These are phyloP conservation scores for Helianthus annuus DNA, from an alignment of 129 eudicot genomes.

Conservation along the genomic window DNA sequence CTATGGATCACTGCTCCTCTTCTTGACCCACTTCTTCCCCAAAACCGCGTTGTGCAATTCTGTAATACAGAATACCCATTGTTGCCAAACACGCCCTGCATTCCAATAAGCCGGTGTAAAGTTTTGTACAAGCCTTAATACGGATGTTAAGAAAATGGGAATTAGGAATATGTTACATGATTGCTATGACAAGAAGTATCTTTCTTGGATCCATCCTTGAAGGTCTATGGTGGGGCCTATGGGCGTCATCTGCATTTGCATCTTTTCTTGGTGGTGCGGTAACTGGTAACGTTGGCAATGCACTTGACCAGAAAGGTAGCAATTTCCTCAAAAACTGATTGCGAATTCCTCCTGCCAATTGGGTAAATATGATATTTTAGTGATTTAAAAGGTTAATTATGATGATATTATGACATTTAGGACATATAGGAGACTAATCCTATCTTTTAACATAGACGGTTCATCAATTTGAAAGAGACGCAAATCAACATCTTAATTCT, in stretches of 20 bases:
- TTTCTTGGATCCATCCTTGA: slow-evolving; percentile 96
- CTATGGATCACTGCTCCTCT: slow-evolving; percentile 47
- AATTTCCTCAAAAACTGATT: slow-evolving; percentile 71
- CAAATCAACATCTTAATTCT: neutral
- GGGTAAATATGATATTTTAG: neutral
- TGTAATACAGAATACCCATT: slow-evolving; percentile 92
- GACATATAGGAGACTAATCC: neutral
- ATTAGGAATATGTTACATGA: slow-evolving; percentile 54
- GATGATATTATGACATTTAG: slow-evolving; percentile 1
- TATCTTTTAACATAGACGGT: neutral
- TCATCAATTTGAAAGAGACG: neutral
- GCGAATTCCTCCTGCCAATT: slow-evolving; percentile 73
- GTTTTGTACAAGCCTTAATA: neutral
- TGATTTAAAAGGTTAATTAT: neutral
- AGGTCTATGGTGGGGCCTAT: slow-evolving; percentile 61
- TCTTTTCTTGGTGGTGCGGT: slow-evolving; percentile 86
- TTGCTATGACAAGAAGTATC: slow-evolving; percentile 84
- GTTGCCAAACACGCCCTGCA: slow-evolving; percentile 99
- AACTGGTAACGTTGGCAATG: slow-evolving; percentile 91
- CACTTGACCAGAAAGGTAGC: slow-evolving; percentile 96
- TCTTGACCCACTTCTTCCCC: slow-evolving; percentile 55
- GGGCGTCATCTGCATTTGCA: slow-evolving; percentile 63
- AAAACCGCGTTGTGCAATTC: slow-evolving; percentile 86
- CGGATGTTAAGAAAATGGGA: slow-evolving; percentile 4
- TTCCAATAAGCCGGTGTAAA: neutral